Evolutionary conservation across 768 basidiomycete genomes (phyloP).

Genomic region (Lentinula aciculospora): DNA sequence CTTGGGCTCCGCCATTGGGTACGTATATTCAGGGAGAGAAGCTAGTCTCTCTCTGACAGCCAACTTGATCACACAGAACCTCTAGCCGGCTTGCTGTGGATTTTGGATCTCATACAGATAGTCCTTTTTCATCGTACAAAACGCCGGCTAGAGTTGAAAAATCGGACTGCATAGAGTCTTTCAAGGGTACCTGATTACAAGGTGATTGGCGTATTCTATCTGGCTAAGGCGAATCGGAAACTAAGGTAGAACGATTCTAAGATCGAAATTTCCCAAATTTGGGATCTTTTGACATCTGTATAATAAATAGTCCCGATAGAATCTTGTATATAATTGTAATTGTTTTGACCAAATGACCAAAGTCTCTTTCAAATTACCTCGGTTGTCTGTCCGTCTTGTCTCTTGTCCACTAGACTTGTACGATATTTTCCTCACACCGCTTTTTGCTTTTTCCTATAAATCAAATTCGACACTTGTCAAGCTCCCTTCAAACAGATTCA

Average conservation of each 20-base stretch:
- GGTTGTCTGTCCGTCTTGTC: slow-evolving; percentile 1
- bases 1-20: background rate
- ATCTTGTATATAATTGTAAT: background rate
- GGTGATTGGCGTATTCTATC: slow-evolving; percentile 5
- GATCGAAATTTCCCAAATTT: background rate
- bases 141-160: background rate
- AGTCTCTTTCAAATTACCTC: background rate
- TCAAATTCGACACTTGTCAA: background rate
- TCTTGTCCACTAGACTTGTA: slow-evolving; percentile 21
- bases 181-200: background rate
- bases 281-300: background rate
- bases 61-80: background rate
- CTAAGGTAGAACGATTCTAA: background rate
- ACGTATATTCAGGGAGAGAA: background rate
- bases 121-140: background rate
- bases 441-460: slow-evolving; percentile 21
- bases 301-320: background rate
- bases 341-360: background rate
- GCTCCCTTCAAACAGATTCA: slow-evolving; percentile 1
- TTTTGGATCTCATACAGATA: background rate
- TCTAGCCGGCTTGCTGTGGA: background rate
- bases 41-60: background rate
- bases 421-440: slow-evolving; percentile 21
- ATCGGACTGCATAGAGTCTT: background rate
- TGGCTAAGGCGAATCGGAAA: background rate